Base-by-base conservation (phyloP, 306 rosid species). In the Prunus mongolica region DNA sequence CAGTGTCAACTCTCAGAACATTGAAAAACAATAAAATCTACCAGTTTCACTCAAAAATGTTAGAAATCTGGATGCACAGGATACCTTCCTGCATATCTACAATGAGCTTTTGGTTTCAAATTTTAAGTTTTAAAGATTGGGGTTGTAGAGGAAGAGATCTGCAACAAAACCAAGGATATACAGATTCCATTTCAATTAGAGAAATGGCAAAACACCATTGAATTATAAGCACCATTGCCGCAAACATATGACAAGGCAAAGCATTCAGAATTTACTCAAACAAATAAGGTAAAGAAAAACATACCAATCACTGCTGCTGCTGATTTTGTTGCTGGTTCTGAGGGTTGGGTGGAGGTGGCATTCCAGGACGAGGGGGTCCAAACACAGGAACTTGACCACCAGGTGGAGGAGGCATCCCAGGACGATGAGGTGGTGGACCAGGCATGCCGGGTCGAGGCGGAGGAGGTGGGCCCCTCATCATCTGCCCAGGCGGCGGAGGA, bases 361-460 rank as follows among this genome's bases (percentile, higher is more conserved):
- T 72, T 15, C 76, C 76, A 34, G 66, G 76, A 56, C 98, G 87
- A 16, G 98, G 98, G 2, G 96, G 97, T 76, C 92, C 98, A 60
- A 19, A 93, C 54, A 89, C 89, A 11, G 96, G 97, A 80, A 91
- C 91, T 57, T 89, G 81, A 4, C 93, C 82, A 5, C 94, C 96
- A 69, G 98, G 97, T 0, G 96, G 97, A 0, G 98, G 99, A 0
- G 99, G 99, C 99, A 96, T 93, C 44, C 97, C 97, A 2, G 94
- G 94, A 1, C 96, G 83, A n/a, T 95, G 98, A 27, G 88, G 85
- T 0, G 95, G 98, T 5, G 98, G 98, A 6, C 98, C 99, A 0
- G 67, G 89, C 96, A 93, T 93, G 47, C 98, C 96, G 2, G 94
- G 94, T 1, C 96, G 83, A 27, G 98, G 95, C 0, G 97, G 98